Evolutionary conservation across 768 basidiomycete species (phyloP).

Genomic region (Leucogyrophana mollusca): DNA sequence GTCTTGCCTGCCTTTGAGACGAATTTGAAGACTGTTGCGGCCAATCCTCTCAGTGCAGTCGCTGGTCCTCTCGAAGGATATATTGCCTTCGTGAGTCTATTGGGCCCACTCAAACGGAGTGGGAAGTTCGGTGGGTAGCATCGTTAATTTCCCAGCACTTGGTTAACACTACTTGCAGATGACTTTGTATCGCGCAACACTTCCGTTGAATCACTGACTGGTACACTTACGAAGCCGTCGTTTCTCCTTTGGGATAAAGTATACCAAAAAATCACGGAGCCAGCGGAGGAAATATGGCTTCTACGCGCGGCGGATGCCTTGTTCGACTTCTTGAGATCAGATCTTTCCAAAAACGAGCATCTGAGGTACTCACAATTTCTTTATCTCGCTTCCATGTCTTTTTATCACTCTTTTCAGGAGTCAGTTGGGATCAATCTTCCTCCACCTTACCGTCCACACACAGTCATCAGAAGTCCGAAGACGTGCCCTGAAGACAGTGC

Average conservation of each 20-base stretch:
- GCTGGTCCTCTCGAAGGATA: slow-evolving; percentile 85
- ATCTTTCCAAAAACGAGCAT: slow-evolving; percentile 51
- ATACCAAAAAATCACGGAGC: slow-evolving; percentile 65
- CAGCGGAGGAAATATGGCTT: slow-evolving; percentile 75
- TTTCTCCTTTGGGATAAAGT: slow-evolving; percentile 90
- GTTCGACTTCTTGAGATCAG: slow-evolving; percentile 43
- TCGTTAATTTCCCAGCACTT: slow-evolving; percentile 5
- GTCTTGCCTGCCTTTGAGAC: slow-evolving; percentile 65
- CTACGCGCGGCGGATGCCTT: slow-evolving; percentile 59
- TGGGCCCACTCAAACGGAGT: slow-evolving; percentile 56
- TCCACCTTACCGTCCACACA: slow-evolving; percentile 68
- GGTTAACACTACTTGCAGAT: slow-evolving; percentile 30
- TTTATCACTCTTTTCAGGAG: slow-evolving; percentile 34
- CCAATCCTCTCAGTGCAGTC: slow-evolving; percentile 56
- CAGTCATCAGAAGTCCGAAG: slow-evolving; percentile 53
- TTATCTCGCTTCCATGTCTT: not conserved
- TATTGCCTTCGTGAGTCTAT: slow-evolving; percentile 64
- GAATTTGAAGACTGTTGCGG: slow-evolving; percentile 62
- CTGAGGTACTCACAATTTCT: slow-evolving; percentile 41
- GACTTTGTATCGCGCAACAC: slow-evolving; percentile 49
- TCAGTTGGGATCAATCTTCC: slow-evolving; percentile 62
- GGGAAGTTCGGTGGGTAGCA: slow-evolving; percentile 51
- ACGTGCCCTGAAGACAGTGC: slow-evolving; percentile 42
- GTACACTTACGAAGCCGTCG: slow-evolving; percentile 65
- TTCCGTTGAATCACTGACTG: slow-evolving; percentile 43